These are phyloP conservation scores for Ambispora gerdemannii DNA, from an alignment of 192 early-diverging fungal genomes.

Conservation along the genomic window DNA sequence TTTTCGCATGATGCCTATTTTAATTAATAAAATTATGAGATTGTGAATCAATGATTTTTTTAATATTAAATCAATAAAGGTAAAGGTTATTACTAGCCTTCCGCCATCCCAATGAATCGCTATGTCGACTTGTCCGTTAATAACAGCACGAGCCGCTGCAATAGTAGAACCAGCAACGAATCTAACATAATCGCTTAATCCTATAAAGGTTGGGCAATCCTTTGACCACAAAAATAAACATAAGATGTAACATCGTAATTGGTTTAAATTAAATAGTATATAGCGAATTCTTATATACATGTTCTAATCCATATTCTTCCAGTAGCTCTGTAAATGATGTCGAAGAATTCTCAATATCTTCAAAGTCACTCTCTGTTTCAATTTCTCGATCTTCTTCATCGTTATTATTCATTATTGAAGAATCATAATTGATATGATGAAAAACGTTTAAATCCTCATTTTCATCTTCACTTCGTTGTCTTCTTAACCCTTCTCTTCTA, in stretches of 20 bases:
- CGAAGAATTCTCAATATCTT: neutral
- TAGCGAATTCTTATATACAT: slow-evolving; percentile 4
- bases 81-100: slow-evolving; percentile 45
- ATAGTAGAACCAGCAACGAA: slow-evolving; percentile 38
- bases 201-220: slow-evolving; percentile 41
- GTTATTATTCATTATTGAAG: slow-evolving; percentile 2
- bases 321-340: slow-evolving; percentile 23
- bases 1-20: slow-evolving; percentile 43
- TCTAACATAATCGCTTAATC: slow-evolving; percentile 34
- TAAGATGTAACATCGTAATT: no score
- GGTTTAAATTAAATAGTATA: no score
- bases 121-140: slow-evolving; percentile 38
- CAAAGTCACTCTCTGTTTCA: neutral
- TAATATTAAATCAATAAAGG: neutral
- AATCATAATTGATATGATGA: no score
- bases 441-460: no score
- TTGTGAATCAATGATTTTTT: no score
- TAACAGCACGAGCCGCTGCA: slow-evolving; percentile 35
- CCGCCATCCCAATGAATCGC: slow-evolving; percentile 90
- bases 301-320: slow-evolving; percentile 38
- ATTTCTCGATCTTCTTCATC: neutral
- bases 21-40: no score
- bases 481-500: no score
- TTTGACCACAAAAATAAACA: no score
- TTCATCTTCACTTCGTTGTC: no score